phyloP scores from a whole-genome alignment of 2,329 filamentous ascomycete species.

The Aspergillus sp. region DNA sequence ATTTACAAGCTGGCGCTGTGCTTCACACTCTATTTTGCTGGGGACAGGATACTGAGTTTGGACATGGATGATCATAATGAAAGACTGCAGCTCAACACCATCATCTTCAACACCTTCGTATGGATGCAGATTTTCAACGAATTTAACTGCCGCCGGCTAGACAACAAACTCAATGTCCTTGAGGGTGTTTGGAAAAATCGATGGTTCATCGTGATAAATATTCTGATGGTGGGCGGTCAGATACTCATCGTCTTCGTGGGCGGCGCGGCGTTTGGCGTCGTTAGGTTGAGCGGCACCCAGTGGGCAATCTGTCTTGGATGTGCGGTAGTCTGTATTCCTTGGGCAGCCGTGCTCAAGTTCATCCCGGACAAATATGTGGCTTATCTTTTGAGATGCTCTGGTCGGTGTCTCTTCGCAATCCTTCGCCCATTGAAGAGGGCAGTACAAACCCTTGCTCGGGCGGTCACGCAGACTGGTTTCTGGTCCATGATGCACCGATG shows the following conservation, averaged over 20 bases:
- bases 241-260: conserved; percentile 85
- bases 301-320: conserved; percentile 72
- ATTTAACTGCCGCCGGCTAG: conserved; percentile 88
- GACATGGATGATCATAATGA: conserved; percentile 33
- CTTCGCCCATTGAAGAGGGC: too few species aligned
- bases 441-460: too few species aligned
- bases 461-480: too few species aligned
- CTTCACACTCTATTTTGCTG: conserved; percentile 76
- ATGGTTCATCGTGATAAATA: conserved; percentile 82
- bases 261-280: conserved; percentile 73
- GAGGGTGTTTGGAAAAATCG: conserved; percentile 78
- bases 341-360: conserved; percentile 8
- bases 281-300: conserved; percentile 66
- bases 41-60: conserved; percentile 55
- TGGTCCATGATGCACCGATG: too few species aligned
- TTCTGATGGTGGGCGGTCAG: conserved; percentile 82
- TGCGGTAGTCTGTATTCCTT: conserved; percentile 4
- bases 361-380: conserved; percentile 4
- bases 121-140: conserved; percentile 99
- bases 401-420: too few species aligned
- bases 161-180: conserved; percentile 92
- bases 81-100: conserved; percentile 61
- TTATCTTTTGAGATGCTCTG: too few species aligned
- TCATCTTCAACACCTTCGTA: conserved; percentile 97
- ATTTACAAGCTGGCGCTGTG: conserved; percentile 79